phyloP scores from a whole-genome alignment of 805 yeast genomes.

The Clavispora fructus region DNA sequence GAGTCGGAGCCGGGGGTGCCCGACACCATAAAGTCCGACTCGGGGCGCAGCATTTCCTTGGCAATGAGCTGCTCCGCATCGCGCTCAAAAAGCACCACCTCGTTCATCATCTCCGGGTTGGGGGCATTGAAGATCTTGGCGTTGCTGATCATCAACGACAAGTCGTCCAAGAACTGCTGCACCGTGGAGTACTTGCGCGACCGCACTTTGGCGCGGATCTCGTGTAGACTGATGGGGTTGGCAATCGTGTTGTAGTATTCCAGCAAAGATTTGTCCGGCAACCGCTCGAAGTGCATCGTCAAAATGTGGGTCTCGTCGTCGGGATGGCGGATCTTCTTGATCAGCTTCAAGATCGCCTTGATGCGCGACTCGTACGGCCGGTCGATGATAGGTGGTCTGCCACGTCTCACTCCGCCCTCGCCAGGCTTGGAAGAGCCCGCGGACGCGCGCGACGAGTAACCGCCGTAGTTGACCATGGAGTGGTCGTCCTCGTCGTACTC shows the following conservation, averaged over 20 bases:
- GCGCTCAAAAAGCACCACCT: constrained; percentile 58
- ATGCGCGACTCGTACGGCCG: constrained; percentile 90
- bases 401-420: constrained; percentile 61
- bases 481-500: constrained; percentile 15
- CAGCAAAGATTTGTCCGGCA: constrained; percentile 63
- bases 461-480: constrained; percentile 1
- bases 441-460: constrained; percentile 1
- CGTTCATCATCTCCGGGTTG: constrained; percentile 53
- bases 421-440: constrained; percentile 8
- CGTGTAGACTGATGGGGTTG: constrained; percentile 64
- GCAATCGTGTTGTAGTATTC: constrained; percentile 50
- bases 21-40: constrained; percentile 56
- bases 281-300: constrained; percentile 67
- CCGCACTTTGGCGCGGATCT: constrained; percentile 77
- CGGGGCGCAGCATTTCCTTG: constrained; percentile 76
- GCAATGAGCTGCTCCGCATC: constrained; percentile 54
- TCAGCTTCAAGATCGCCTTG: constrained; percentile 74
- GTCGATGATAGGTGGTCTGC: constrained; percentile 88
- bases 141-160: constrained; percentile 68
- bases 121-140: constrained; percentile 55
- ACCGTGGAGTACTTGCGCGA: constrained; percentile 76
- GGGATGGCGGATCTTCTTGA: constrained; percentile 65
- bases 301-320: constrained; percentile 44
- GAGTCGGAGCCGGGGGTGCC: constrained; percentile 42
- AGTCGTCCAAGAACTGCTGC: constrained; percentile 71